These are phyloP conservation scores for Erysimum cheiri DNA, from an alignment of 441 rosid genomes.

Conservation along the genomic window DNA sequence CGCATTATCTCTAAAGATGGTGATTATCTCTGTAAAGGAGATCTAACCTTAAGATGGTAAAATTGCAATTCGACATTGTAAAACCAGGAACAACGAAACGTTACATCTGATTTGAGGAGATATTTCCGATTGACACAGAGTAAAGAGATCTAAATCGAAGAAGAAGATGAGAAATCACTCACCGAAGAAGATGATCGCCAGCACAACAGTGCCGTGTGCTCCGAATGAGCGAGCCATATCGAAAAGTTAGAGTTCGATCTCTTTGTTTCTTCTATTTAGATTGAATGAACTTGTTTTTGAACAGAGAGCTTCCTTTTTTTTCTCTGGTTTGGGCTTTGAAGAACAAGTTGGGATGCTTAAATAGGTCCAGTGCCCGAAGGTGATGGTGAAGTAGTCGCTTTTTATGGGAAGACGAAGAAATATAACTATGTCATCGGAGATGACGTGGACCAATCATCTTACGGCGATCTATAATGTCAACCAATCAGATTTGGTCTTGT, in stretches of 20 bases:
- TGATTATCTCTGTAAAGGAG: background rate
- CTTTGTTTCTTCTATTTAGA: background rate
- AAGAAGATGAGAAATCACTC: constrained; percentile 36
- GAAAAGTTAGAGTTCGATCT: background rate
- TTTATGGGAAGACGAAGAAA: constrained; percentile 16
- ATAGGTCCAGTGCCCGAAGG: constrained; percentile 39
- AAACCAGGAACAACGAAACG: constrained; percentile 1
- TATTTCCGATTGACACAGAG: background rate
- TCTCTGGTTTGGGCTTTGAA: background rate
- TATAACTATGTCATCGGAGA: constrained; percentile 52
- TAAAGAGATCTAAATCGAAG: constrained; percentile 7
- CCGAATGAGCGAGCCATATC: constrained; percentile 41
- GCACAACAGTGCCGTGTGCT: constrained; percentile 57
- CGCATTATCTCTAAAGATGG: background rate
- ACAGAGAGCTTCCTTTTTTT: background rate
- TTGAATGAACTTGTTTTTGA: background rate
- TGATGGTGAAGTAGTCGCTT: constrained; percentile 33
- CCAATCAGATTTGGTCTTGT: constrained; percentile 38
- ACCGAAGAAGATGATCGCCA: constrained; percentile 69
- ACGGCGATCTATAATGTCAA: background rate
- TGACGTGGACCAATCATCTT: constrained; percentile 74
- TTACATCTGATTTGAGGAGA: constrained; percentile 5
- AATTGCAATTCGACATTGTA: background rate
- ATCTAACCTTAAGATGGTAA: constrained; percentile 20
- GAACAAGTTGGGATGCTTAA: constrained; percentile 24